Evolutionary conservation across 1,139 yeast genomes (phyloP), one percentile per base, ranked within the genome.

Genomic region (Saccharomyces hybrid): DNA sequence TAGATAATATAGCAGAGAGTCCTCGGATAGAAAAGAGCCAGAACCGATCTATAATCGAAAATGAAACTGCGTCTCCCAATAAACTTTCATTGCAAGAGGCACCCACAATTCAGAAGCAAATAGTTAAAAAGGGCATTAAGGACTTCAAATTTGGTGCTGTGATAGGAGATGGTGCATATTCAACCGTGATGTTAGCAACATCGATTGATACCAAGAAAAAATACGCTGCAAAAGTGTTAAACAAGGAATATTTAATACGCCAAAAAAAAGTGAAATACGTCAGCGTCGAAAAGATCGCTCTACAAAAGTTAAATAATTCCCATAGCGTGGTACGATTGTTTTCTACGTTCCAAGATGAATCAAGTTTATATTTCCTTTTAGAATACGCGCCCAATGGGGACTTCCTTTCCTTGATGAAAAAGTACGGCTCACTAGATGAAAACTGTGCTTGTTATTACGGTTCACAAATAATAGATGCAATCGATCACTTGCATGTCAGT

Each of bases 361-460:
- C 79, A 50, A 81, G 84, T 60, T 72, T 87, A 46, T 87, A 85
- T 65, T 87, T 86, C 68, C 87, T 86, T 12, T 72, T 87, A 55
- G 93, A 86, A 65, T 86, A 83, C 70, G 95, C 95, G 1, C 84
- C 88, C 55, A 83, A 86, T 66, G 95, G 95, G 8, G 95, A 87
- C 68, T 72, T 87, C 34, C 72, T 86, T 47, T 76, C 85, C 1
- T 73, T 87, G 52, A 78, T 83, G 62, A 80, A 82, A 61, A 79
- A 78, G 62, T 75, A 73, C 59, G 86, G 86, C 29, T 72, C 84
- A 1, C 68, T 83, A 59, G 78, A 78, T 62, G 86, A 82, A 63
- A 75, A 74, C 2, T 79, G 80, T 48, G 74, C 81, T 28, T 73
- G 73, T 60, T 81, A 81, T 63, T 82, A 81, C 60, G 73, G 80